A percentile compares a stretch with the other conserved stretches of the same genome.
Conservation (phyloP, 495 filamentous ascomycete genomes). For the Letharia lupina region DNA sequence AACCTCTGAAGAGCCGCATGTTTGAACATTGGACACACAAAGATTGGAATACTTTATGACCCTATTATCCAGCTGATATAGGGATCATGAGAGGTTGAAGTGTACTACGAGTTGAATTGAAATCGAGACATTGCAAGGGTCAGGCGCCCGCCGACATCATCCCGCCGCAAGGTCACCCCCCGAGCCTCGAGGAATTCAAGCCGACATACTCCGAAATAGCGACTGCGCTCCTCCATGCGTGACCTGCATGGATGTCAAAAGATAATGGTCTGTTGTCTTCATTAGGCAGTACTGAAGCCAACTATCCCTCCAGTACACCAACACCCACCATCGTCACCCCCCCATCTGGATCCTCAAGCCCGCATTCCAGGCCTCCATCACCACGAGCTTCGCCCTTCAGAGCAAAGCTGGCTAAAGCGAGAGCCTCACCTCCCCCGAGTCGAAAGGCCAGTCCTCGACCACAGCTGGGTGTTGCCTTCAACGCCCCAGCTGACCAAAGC, state of each 20-base stretch:
- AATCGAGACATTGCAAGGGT: background rate
- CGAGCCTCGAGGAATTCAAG: background rate
- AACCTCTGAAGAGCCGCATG: background rate
- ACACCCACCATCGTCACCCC: slow-evolving; percentile 25
- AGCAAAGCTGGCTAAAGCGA: slow-evolving; percentile 13
- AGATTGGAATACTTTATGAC: too few species aligned
- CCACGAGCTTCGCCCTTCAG: slow-evolving; percentile 22
- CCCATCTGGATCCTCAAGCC: slow-evolving; percentile 22
- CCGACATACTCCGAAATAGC: slow-evolving; percentile 16
- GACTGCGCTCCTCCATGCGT: slow-evolving; percentile 24
- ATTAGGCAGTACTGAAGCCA: slow-evolving; percentile 20
- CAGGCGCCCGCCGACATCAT: background rate
- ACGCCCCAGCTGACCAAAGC: slow-evolving; percentile 10
- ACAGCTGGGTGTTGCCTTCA: background rate
- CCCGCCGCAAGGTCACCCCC: background rate
- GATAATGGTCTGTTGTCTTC: slow-evolving; percentile 15
- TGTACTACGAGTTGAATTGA: too few species aligned
- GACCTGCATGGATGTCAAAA: slow-evolving; percentile 28
- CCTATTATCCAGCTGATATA: too few species aligned
- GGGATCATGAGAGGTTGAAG: too few species aligned
- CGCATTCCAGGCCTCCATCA: slow-evolving; percentile 19
- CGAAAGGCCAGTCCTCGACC: background rate
- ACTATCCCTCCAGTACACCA: slow-evolving; percentile 20
- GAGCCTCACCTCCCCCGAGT: slow-evolving; percentile 18
- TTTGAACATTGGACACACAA: too few species aligned